Evolutionary conservation across 2,329 filamentous ascomycete genomes (phyloP).

Genomic region (Samsoniella hepiali): DNA sequence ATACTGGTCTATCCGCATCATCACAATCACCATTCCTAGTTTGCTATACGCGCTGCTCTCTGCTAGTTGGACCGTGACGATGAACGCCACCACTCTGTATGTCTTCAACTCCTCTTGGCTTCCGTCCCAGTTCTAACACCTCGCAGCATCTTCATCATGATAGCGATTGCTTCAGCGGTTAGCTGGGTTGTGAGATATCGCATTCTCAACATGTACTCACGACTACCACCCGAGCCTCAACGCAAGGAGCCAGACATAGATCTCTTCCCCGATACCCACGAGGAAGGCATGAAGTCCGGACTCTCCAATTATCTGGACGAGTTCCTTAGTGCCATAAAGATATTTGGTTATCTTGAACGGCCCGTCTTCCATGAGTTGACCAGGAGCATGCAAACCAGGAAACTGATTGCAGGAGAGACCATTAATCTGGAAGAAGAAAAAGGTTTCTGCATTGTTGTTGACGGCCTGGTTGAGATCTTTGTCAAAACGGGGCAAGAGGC

Average conservation of each 20-base stretch:
- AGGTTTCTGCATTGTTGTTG: conserved; percentile 94
- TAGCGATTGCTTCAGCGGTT: conserved; percentile 74
- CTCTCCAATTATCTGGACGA: conserved; percentile 96
- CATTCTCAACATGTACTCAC: conserved; percentile 94
- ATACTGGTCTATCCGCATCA: conserved; percentile 80
- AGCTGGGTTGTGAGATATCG: conserved; percentile 95
- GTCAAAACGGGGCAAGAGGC: conserved; percentile 76
- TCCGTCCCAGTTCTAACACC: conserved; percentile 19
- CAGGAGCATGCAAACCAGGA: conserved; percentile 95
- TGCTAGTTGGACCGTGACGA: conserved; percentile 91
- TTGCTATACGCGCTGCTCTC: conserved; percentile 88
- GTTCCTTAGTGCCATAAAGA: conserved; percentile 97
- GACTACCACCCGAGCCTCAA: conserved; percentile 89
- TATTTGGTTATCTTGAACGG: conserved; percentile 94
- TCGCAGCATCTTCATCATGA: conserved; percentile 68
- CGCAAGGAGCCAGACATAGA: conserved; percentile 95
- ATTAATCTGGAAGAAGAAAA: conserved; percentile 95
- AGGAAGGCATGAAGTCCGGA: conserved; percentile 84
- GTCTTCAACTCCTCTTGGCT: conserved; percentile 26
- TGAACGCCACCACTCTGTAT: conserved; percentile 96
- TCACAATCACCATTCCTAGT: conserved; percentile 84
- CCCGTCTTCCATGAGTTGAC: conserved; percentile 98
- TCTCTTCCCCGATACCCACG: conserved; percentile 88
- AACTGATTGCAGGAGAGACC: conserved; percentile 93
- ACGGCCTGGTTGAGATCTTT: conserved; percentile 95